Conservation (phyloP, 169 alveolate species). For the Cryptosporidium parvum region DNA sequence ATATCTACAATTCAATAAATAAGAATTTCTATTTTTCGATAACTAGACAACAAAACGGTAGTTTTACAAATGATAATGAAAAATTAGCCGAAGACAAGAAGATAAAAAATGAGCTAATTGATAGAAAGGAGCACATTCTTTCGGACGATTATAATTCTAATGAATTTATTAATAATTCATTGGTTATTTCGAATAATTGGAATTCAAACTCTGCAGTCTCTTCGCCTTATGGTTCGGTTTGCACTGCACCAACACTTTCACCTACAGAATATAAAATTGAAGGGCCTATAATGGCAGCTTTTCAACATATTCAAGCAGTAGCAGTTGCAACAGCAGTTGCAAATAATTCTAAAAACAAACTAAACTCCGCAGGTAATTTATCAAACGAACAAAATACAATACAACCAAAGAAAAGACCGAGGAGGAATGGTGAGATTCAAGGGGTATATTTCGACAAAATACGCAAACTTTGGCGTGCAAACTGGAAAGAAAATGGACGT, state of each 20-base stretch:
- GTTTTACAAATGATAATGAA: not conserved
- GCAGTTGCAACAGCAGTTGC: slow-evolving; percentile 39
- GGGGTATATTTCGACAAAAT: slow-evolving; percentile 81
- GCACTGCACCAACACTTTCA: slow-evolving; percentile 29
- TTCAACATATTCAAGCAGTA: slow-evolving; percentile 48
- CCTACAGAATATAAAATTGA: slow-evolving; percentile 20
- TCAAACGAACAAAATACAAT: slow-evolving; percentile 17
- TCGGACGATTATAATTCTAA: not conserved
- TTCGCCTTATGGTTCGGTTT: slow-evolving; percentile 12
- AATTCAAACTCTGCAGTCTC: slow-evolving; percentile 6
- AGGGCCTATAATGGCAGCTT: slow-evolving; percentile 40
- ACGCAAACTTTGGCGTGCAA: slow-evolving; percentile 80
- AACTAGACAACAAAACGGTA: not conserved
- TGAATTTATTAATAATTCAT: not conserved
- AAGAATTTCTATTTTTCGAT: not conserved
- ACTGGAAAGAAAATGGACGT: slow-evolving; percentile 82
- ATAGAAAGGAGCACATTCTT: not conserved
- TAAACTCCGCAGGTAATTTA: not conserved
- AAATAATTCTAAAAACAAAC: not conserved
- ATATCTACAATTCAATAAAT: not conserved
- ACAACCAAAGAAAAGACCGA: slow-evolving; percentile 60
- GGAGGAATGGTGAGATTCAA: slow-evolving; percentile 70
- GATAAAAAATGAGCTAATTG: not conserved
- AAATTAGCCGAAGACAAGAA: not conserved
- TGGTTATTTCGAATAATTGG: not conserved